Percentiles rank a stretch among this genome's conserved stretches.
These are phyloP conservation scores for Nelumbo lutea DNA, from an alignment of 164 flowering plant species.

Conservation along the genomic window DNA sequence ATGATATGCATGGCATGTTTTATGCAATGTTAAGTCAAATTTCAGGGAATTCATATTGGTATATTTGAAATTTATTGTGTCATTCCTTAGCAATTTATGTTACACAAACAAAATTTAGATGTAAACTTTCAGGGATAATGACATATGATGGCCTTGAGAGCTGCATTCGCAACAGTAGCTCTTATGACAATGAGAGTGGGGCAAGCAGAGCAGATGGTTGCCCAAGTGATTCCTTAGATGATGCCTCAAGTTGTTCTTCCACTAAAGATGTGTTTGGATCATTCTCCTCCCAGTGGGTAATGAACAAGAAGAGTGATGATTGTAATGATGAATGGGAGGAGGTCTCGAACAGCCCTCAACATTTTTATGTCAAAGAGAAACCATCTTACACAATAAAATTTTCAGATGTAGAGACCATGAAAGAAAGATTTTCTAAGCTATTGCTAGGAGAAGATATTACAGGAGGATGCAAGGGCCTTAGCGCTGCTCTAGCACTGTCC, in stretches of 20 bases:
- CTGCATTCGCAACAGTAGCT: slow-evolving; percentile 52
- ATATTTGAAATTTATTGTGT: not conserved
- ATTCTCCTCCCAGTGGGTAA: slow-evolving; percentile 61
- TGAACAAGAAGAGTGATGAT: slow-evolving; percentile 44
- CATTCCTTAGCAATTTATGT: not conserved
- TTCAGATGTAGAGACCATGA: slow-evolving; percentile 76
- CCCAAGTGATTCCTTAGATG: slow-evolving; percentile 61
- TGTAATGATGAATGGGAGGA: slow-evolving; percentile 47
- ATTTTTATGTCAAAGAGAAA: slow-evolving; percentile 37
- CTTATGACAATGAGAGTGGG: slow-evolving; percentile 59
- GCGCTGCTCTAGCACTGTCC: slow-evolving; percentile 78
- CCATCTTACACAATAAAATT: slow-evolving; percentile 22
- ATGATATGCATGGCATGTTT: no score
- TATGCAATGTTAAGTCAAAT: no score
- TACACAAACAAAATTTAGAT: not conserved
- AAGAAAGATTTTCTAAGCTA: slow-evolving; percentile 77
- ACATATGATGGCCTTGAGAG: slow-evolving; percentile 86
- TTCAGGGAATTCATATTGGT: no score
- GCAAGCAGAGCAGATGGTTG: slow-evolving; percentile 65
- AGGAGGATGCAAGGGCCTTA: slow-evolving; percentile 67
- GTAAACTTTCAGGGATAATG: slow-evolving; percentile 53
- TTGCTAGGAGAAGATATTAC: slow-evolving; percentile 84
- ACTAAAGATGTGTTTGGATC: slow-evolving; percentile 80
- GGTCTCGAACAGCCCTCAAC: slow-evolving; percentile 36
- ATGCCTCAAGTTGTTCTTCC: slow-evolving; percentile 71